Evolutionary conservation across 2,329 filamentous ascomycete species (phyloP).

Genomic region (Lecanosticta acicola): DNA sequence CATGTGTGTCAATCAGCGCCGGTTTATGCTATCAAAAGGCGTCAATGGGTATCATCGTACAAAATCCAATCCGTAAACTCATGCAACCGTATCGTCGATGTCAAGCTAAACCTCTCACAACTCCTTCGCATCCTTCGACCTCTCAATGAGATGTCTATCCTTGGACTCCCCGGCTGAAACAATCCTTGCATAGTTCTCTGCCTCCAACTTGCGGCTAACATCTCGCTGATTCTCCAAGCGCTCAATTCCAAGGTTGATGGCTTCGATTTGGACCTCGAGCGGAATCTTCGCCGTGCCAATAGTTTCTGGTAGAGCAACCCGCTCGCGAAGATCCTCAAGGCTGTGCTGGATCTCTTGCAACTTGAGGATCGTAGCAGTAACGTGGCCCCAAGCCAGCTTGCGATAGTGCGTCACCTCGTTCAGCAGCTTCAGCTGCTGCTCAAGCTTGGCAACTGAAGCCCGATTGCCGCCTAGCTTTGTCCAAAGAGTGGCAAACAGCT

Average conservation of each 20-base stretch:
- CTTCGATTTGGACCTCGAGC: conserved; percentile 67
- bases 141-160: conserved; percentile 8
- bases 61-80: not conserved
- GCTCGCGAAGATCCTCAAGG: conserved; percentile 64
- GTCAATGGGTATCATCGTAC: conserved; percentile 27
- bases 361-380: conserved; percentile 65
- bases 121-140: not conserved
- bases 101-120: not conserved
- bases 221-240: conserved; percentile 61
- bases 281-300: conserved; percentile 54
- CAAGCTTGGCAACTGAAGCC: conserved; percentile 54
- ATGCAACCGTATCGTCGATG: not conserved
- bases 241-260: conserved; percentile 67
- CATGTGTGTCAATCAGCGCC: not conserved
- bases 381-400: conserved; percentile 59
- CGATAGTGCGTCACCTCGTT: conserved; percentile 62
- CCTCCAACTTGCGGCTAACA: conserved; percentile 35
- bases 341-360: conserved; percentile 66
- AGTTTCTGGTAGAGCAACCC: conserved; percentile 62
- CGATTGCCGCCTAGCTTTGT: conserved; percentile 67
- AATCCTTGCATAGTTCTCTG: conserved; percentile 24
- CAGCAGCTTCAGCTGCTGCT: conserved; percentile 60
- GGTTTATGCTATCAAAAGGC: not conserved
- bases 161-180: conserved; percentile 18
- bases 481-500: conserved; percentile 66